Conservation (phyloP, 2,329 filamentous ascomycete species). For the Sporothrix pseudoabietina region DNA sequence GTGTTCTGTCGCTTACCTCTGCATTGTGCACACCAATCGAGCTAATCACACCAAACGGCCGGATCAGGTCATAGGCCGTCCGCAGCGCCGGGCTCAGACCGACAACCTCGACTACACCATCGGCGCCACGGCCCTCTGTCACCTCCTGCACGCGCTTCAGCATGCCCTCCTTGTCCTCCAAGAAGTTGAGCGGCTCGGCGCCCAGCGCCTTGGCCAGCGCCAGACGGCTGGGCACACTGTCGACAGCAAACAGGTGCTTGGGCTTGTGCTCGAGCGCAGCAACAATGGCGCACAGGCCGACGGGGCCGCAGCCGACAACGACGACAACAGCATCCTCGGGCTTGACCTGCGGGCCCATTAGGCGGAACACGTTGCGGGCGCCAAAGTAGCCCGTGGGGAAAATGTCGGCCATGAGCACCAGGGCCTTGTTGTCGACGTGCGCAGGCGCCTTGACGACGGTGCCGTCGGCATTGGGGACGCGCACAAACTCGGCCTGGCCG, state of each 20-base stretch:
- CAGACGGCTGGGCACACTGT: conserved; percentile 74
- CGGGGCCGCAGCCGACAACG: conserved; percentile 80
- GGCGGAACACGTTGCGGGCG: conserved; percentile 72
- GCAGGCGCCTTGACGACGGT: conserved; percentile 75
- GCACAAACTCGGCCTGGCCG: conserved; percentile 79
- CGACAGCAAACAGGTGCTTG: conserved; percentile 75
- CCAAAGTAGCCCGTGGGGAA: conserved; percentile 88
- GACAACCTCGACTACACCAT: conserved; percentile 80
- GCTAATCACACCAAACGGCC: conserved; percentile 72
- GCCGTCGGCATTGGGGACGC: conserved; percentile 77
- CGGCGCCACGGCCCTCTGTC: conserved; percentile 75
- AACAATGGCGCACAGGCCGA: conserved; percentile 81
- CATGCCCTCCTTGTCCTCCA: conserved; percentile 69
- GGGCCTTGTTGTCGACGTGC: conserved; percentile 69
- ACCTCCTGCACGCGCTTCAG: conserved; percentile 4
- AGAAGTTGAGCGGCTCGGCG: conserved; percentile 81
- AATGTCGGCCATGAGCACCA: conserved; percentile 90
- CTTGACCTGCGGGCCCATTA: conserved; percentile 55
- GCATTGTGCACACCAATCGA: conserved; percentile 77
- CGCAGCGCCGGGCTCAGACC: conserved; percentile 68
- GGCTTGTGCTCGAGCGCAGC: conserved; percentile 76
- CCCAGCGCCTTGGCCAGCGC: conserved; percentile 72
- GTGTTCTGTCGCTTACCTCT: conserved; percentile 51
- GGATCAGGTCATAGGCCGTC: conserved; percentile 70
- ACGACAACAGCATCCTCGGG: conserved; percentile 71